Evolutionary conservation across 441 rosid genomes (phyloP).

Genomic region (Hypseocharis bilobata): DNA sequence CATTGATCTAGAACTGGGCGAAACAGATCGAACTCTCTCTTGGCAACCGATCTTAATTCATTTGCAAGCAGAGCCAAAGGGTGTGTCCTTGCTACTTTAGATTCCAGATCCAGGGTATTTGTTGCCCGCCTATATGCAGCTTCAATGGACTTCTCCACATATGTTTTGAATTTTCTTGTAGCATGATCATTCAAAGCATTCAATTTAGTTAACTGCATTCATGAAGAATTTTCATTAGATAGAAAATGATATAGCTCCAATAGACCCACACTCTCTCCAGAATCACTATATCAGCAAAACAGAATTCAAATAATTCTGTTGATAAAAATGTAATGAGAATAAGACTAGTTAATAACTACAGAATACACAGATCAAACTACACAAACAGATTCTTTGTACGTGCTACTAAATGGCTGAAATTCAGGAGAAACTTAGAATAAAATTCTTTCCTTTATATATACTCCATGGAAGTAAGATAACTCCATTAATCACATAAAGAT

Average conservation of each 20-base stretch:
- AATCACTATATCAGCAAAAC: too few relatives aligned
- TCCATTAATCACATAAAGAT: conserved; percentile 10
- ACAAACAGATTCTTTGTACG: background rate
- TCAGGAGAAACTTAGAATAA: conserved; percentile 1
- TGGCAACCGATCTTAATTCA: conserved; percentile 64
- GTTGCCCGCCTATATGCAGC: conserved; percentile 69
- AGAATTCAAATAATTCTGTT: too few relatives aligned
- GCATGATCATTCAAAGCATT: conserved; percentile 35
- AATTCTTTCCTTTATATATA: background rate
- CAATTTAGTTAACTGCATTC: conserved; percentile 47
- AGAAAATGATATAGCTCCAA: conserved; percentile 14
- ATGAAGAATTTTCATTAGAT: conserved; percentile 12
- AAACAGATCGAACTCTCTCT: conserved; percentile 64
- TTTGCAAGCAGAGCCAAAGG: conserved; percentile 80
- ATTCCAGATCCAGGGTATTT: conserved; percentile 45
- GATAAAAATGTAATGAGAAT: background rate
- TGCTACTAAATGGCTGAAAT: conserved; percentile 1
- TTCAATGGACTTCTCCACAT: conserved; percentile 57
- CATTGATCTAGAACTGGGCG: conserved; percentile 54
- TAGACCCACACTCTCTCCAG: too few relatives aligned
- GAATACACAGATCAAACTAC: background rate
- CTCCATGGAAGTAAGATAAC: conserved; percentile 5
- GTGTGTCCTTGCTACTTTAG: conserved; percentile 48
- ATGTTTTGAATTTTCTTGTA: conserved; percentile 43
- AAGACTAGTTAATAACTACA: conserved; percentile 1